Evolutionary conservation across 495 filamentous ascomycete species (phyloP).

Genomic region (Hypomontagnella monticulosa): DNA sequence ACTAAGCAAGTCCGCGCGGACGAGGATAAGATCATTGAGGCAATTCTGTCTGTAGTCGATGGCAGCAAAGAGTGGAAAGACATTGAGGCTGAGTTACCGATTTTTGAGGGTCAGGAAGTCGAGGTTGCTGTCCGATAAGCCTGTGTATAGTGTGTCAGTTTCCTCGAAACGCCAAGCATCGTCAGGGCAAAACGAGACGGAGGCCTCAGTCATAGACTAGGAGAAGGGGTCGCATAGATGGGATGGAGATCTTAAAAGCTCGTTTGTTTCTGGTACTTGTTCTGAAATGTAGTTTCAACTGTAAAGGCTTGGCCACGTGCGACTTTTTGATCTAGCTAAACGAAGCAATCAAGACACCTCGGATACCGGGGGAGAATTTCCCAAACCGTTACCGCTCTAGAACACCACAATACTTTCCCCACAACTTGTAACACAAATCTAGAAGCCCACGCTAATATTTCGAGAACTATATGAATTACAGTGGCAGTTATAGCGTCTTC

Average conservation of each 20-base stretch:
- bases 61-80: slow-evolving; percentile 70
- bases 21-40: slow-evolving; percentile 69
- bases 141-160: background rate
- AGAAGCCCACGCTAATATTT: background rate
- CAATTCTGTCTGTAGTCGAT: slow-evolving; percentile 66
- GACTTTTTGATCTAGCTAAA: background rate
- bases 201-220: slow-evolving; percentile 15
- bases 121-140: slow-evolving; percentile 42
- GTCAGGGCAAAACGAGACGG: slow-evolving; percentile 8
- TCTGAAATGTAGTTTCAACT: slow-evolving; percentile 30
- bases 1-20: slow-evolving; percentile 76
- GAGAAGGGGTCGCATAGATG: slow-evolving; percentile 6
- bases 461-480: background rate
- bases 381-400: background rate
- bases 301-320: slow-evolving; percentile 27
- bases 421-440: background rate
- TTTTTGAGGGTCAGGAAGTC: slow-evolving; percentile 67
- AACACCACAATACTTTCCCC: background rate
- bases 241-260: slow-evolving; percentile 27
- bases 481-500: background rate
- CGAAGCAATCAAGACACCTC: background rate
- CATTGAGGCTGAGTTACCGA: slow-evolving; percentile 66
- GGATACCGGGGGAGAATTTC: background rate
- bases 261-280: slow-evolving; percentile 14
- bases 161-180: slow-evolving; percentile 4